Percentiles rank a stretch among this genome's conserved stretches.
Conservation (phyloP, 805 yeast genomes). For the Starmerella floris region DNA sequence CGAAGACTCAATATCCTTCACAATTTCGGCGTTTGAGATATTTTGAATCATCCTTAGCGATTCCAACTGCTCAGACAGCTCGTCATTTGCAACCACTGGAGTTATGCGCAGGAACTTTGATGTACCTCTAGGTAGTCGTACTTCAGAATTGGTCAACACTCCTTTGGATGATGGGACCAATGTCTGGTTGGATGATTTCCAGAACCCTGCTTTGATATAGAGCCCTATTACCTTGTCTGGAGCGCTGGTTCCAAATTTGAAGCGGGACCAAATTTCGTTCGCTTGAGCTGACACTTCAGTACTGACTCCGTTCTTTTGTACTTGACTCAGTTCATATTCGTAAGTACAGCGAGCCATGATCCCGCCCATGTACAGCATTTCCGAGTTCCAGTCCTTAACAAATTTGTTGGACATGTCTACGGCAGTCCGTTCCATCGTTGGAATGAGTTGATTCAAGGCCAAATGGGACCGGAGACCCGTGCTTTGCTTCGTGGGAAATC, state of each 20-base stretch:
- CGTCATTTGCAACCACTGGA: slow-evolving; percentile 22
- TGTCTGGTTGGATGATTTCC: slow-evolving; percentile 24
- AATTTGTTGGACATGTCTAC: slow-evolving; percentile 31
- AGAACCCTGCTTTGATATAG: slow-evolving; percentile 28
- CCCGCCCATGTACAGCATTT: slow-evolving; percentile 31
- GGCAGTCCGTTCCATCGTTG: slow-evolving; percentile 34
- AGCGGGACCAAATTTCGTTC: slow-evolving; percentile 23
- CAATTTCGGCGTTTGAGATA: slow-evolving; percentile 18
- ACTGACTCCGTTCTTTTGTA: not conserved
- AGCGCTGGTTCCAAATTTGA: slow-evolving; percentile 26
- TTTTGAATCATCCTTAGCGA: slow-evolving; percentile 19
- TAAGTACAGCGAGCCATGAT: slow-evolving; percentile 27
- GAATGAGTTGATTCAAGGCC: slow-evolving; percentile 30
- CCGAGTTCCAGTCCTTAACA: slow-evolving; percentile 32
- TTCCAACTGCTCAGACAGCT: slow-evolving; percentile 20
- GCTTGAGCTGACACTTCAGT: slow-evolving; percentile 5
- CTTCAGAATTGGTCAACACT: slow-evolving; percentile 23
- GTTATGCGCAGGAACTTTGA: slow-evolving; percentile 13
- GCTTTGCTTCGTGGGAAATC: slow-evolving; percentile 33
- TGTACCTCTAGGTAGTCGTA: slow-evolving; percentile 22
- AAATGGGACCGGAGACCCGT: slow-evolving; percentile 29
- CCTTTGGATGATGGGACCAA: slow-evolving; percentile 28
- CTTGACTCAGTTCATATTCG: slow-evolving; percentile 26
- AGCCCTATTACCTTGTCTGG: slow-evolving; percentile 29
- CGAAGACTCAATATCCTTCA: slow-evolving; percentile 23